Evolutionary conservation across 495 filamentous ascomycete species (phyloP).

Genomic region (Hypoxylon cercidicola): DNA sequence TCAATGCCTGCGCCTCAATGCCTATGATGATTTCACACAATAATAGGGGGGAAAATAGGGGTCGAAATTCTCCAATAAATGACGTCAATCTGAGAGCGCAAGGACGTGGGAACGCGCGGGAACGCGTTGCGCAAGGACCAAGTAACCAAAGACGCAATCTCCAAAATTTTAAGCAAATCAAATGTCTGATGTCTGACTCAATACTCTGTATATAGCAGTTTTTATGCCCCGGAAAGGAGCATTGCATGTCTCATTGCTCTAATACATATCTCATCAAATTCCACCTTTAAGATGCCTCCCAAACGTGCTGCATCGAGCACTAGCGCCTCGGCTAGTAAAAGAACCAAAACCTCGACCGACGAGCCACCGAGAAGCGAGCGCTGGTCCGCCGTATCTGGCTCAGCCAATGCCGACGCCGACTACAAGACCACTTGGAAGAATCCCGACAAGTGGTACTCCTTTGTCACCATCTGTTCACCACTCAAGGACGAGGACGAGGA

Average conservation of each 20-base stretch:
- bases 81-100: background rate
- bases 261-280: background rate
- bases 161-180: background rate
- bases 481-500: slow-evolving; percentile 39
- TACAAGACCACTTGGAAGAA: slow-evolving; percentile 44
- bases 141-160: background rate
- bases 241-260: background rate
- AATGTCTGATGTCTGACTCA: too few species aligned
- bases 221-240: background rate
- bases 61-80: background rate
- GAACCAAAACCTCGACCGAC: slow-evolving; percentile 21
- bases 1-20: too few species aligned
- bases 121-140: background rate
- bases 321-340: slow-evolving; percentile 42
- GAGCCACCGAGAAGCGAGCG: slow-evolving; percentile 46
- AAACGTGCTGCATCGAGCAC: slow-evolving; percentile 34
- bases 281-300: slow-evolving; percentile 29
- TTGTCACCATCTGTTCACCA: slow-evolving; percentile 48
- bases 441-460: slow-evolving; percentile 46
- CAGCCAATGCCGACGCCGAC: slow-evolving; percentile 50
- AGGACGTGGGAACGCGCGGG: background rate
- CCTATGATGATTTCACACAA: too few species aligned
- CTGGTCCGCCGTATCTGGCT: slow-evolving; percentile 54
- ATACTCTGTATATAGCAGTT: too few species aligned
- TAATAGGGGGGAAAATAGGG: too few species aligned